phyloP scores from a whole-genome alignment of 208 protist genomes.

The Trichomonas vaginalis region DNA sequence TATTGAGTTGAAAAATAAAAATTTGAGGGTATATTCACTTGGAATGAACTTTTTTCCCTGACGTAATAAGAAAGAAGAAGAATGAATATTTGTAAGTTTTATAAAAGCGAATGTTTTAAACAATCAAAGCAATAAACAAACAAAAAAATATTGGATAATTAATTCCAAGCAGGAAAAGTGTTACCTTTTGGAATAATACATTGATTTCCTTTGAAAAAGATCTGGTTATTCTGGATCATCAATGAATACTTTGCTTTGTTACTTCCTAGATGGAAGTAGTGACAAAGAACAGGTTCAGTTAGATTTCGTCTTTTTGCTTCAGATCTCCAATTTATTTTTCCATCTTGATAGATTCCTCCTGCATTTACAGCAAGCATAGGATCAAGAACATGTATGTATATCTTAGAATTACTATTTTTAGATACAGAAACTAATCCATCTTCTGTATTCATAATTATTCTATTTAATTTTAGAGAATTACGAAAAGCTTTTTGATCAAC shows the following conservation, averaged over 20 bases:
- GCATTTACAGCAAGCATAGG: background rate
- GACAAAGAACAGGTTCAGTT: background rate
- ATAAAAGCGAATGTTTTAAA: too few species aligned
- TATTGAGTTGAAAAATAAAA: too few species aligned
- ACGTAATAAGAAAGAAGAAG: too few species aligned
- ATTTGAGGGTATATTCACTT: too few species aligned
- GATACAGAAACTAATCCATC: background rate
- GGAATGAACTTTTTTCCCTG: too few species aligned
- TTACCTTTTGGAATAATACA: background rate
- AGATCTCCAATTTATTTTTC: background rate
- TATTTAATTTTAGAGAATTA: background rate
- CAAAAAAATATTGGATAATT: too few species aligned
- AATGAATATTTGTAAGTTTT: too few species aligned
- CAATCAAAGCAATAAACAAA: too few species aligned
- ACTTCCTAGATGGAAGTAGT: background rate
- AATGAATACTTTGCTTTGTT: background rate
- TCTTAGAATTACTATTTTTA: background rate
- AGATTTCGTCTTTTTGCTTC: background rate
- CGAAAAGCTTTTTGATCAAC: background rate
- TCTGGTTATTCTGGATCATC: background rate
- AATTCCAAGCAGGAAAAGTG: background rate
- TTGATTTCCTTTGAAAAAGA: background rate
- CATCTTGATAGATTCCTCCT: background rate
- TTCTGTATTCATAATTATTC: too few species aligned
- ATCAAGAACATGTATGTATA: background rate